phyloP scores from a whole-genome alignment of 805 yeast genomes.

The Dipodascus albidus region DNA sequence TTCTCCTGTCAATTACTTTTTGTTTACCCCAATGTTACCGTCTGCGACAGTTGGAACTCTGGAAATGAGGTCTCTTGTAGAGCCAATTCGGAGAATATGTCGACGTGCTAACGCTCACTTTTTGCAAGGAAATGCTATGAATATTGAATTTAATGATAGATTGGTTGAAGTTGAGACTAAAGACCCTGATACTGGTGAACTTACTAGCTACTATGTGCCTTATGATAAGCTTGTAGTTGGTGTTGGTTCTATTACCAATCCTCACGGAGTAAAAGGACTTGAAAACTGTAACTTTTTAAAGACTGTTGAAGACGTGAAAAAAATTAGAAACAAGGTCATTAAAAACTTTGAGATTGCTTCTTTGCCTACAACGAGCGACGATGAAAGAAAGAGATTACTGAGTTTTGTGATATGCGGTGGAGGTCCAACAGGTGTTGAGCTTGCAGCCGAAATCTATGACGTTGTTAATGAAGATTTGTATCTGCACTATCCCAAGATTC shows the following conservation, averaged over 20 bases:
- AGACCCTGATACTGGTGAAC: constrained; percentile 22
- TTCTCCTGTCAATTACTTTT: constrained; percentile 57
- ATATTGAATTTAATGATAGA: constrained; percentile 43
- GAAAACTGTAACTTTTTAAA: constrained; percentile 50
- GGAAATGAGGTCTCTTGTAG: constrained; percentile 52
- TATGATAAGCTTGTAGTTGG: constrained; percentile 60
- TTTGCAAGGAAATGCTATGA: constrained; percentile 50
- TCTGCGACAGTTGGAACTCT: constrained; percentile 63
- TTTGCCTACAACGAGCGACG: constrained; percentile 52
- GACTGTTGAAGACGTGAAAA: constrained; percentile 54
- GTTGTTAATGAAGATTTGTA: constrained; percentile 53
- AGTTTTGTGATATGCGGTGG: constrained; percentile 65
- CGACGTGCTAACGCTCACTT: constrained; percentile 41
- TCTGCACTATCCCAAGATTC: constrained; percentile 43
- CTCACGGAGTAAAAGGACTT: constrained; percentile 63
- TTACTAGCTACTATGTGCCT: constrained; percentile 32
- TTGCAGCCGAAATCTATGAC: constrained; percentile 63
- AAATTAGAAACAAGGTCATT: constrained; percentile 43
- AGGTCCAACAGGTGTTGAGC: constrained; percentile 67
- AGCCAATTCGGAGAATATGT: constrained; percentile 37
- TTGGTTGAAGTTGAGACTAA: constrained; percentile 43
- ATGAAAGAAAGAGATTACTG: constrained; percentile 47
- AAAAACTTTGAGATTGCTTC: constrained; percentile 49
- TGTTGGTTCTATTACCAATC: constrained; percentile 57
- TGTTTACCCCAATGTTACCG: constrained; percentile 60